Conservation (phyloP, 2,329 filamentous ascomycete species). For the Alternaria metachromatica region DNA sequence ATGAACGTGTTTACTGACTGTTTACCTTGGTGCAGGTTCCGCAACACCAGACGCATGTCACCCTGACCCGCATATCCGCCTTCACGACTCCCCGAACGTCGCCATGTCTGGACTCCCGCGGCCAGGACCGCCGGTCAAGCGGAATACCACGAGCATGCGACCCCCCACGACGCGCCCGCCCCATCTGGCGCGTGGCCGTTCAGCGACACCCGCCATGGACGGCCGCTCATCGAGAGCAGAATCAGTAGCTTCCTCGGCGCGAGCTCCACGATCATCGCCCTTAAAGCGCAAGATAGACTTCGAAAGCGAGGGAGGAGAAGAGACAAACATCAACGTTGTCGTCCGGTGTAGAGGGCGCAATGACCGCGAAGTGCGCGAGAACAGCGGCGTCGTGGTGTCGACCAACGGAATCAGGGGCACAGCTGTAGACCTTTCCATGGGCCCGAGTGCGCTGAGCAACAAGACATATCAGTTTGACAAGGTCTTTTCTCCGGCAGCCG, state of each 20-base stretch:
- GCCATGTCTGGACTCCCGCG: conserved; percentile 63
- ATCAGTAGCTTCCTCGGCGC: conserved; percentile 65
- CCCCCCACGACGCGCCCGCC: conserved; percentile 61
- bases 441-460: conserved; percentile 88
- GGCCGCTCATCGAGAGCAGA: conserved; percentile 73
- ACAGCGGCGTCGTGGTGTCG: conserved; percentile 88
- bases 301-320: conserved; percentile 72
- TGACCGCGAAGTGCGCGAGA: conserved; percentile 90
- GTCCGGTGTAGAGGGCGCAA: conserved; percentile 93
- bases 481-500: conserved; percentile 93
- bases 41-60: conserved; percentile 13
- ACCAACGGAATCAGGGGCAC: conserved; percentile 90
- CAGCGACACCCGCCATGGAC: conserved; percentile 54
- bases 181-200: conserved; percentile 59
- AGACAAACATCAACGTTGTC: conserved; percentile 98
- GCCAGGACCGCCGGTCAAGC: conserved; percentile 59
- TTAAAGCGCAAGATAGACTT: conserved; percentile 87
- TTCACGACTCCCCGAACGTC: conserved; percentile 20
- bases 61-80: conserved; percentile 24
- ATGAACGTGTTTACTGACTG: conserved; percentile 24
- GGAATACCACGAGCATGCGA: conserved; percentile 58
- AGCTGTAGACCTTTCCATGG: conserved; percentile 86
- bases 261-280: conserved; percentile 53
- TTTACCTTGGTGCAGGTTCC: conserved; percentile 24
- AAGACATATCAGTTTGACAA: conserved; percentile 98